Base-by-base conservation (phyloP, 2,329 filamentous ascomycete species). In the Harringtonia aguacate region DNA sequence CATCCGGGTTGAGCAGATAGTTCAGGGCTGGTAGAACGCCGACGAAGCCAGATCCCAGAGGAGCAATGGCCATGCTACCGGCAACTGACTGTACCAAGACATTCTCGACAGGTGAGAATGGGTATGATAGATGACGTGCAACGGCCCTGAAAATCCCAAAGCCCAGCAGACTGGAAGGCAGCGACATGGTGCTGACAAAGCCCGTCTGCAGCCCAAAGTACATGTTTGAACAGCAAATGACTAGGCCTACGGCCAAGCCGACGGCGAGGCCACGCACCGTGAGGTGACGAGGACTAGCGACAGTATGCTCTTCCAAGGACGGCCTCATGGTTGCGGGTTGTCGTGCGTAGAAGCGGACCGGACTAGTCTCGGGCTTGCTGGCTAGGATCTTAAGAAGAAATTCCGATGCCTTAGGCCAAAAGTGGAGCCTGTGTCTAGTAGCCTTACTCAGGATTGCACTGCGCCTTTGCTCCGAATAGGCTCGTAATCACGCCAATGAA, bases 151-250 rank as follows among this genome's bases (percentile, higher is more conserved):
- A 98, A 53, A 94, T 84, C 12, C 88, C 90, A 59, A 95, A 97
- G 2, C 92, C 90, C 58, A 98, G 86, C 47, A 98, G 69, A 20
- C 88, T 92, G 1, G 88, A 86, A 0, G 92, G 92, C 88, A 98
- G 95, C 15, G 87, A 86, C 92, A 98, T 97, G 53, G 86, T 86
- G 56, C 81, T 77, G 36, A 77, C 69, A 53, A 61, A 64, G 18
- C 61, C 61, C 3, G 58, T 61, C 44, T 52, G 50, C 28, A 98
- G 70, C n/a, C 92, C 92, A 60, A 98, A 98, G 63, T 97, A 98
- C 70, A 94, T 95, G 60, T 98, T 98, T 42, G 86, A 94, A 61
- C 95, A 95, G 58, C 86, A 92, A 56, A 97, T 95, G 44, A 97
- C 70, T 5, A 92, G 77, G 34, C 92, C 92, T 50, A 98, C 92